Conservation (phyloP, 225 moss, liverwort and hornwort genomes). For the Bryum argenteum region DNA sequence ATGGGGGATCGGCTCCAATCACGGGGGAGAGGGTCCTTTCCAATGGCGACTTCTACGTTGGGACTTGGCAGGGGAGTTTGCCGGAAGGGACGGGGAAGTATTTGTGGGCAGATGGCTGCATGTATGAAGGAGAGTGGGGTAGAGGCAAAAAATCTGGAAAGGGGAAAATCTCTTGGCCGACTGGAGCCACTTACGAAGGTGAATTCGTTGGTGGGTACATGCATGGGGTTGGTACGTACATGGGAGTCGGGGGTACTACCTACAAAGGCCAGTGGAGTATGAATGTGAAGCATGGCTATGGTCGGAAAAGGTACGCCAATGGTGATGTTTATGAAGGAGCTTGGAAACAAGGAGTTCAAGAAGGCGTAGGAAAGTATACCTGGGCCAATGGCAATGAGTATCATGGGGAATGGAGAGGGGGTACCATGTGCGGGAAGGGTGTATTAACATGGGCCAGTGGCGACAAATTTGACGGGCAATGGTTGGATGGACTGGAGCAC, state of each 20-base stretch:
- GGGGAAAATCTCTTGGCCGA: slow-evolving; percentile 99
- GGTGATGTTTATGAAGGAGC: slow-evolving; percentile 94
- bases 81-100: slow-evolving; percentile 98
- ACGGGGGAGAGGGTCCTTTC: slow-evolving; percentile 89
- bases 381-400: slow-evolving; percentile 95
- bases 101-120: slow-evolving; percentile 98
- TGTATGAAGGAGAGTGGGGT: slow-evolving; percentile 99
- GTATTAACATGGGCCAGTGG: slow-evolving; percentile 85
- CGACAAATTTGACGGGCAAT: slow-evolving; percentile 93
- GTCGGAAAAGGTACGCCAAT: slow-evolving; percentile 87
- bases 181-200: slow-evolving; percentile 97
- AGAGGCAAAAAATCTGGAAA: slow-evolving; percentile 96
- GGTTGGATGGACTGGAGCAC: slow-evolving; percentile 96
- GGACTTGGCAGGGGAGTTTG: slow-evolving; percentile 95
- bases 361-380: slow-evolving; percentile 78
- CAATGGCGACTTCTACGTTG: slow-evolving; percentile 99
- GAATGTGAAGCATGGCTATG: slow-evolving; percentile 95
- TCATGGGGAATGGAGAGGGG: slow-evolving; percentile 92
- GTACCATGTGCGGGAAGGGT: slow-evolving; percentile 87
- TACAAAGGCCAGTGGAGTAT: slow-evolving; percentile 97
- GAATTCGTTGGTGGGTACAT: slow-evolving; percentile 96
- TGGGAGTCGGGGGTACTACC: slow-evolving; percentile 88
- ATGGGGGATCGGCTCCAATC: slow-evolving; percentile 43
- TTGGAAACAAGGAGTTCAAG: slow-evolving; percentile 96
- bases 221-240: slow-evolving; percentile 95